Evolutionary conservation across 495 filamentous ascomycete genomes (phyloP), one percentile per base, ranked within the genome.

Genomic region (Arthonia radiata): DNA sequence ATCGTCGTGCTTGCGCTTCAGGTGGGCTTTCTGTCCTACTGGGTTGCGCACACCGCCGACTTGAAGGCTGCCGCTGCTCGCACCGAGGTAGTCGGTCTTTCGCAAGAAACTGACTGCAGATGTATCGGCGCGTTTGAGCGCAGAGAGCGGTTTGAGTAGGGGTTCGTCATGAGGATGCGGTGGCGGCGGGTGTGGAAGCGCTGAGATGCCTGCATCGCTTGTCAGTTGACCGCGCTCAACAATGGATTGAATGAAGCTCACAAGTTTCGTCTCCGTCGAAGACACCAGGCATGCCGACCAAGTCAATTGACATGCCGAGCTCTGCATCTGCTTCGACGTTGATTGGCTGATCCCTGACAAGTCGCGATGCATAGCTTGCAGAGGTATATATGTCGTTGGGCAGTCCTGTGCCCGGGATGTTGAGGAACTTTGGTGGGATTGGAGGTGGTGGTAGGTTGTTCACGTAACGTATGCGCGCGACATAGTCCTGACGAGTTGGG

Each of bases 301-400:
- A 53, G 45, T 97, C 83, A 46, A 97, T 67, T 21, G 78, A 79
- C 83, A 97, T 93, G 18, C 89, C 86, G 31, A 92, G 65, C 54
- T 94, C 89, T 12, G 81, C 82, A 64, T 97, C 89, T 13, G 81
- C 80, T 47, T 94, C 86, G 28, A 97, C 81, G 34, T 90, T 92
- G 3, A 89, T 53, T n/a, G 81, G 68, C 51, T 94, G 82, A 34
- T 89, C 78, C 35, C 81, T 60, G 1, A 77, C 77, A 32, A 97
- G 49, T 27, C 77, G 70, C 17, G 80, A 82, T 14, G 79, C 76
- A 52, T 90, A 94, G 2, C 62, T 67, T 1, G 83, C 73, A 6
- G 68, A 71, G 9, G 83, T 81, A 46, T 92, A 94, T 39, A 80
- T 71, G 27, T 62, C 66, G 41, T 61, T 65, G 5, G 71, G 57